Percentiles rank a stretch among this genome's conserved stretches.
These are phyloP conservation scores for Aquilaria sinensis DNA, from an alignment of 345 rosid genomes.

Conservation along the genomic window DNA sequence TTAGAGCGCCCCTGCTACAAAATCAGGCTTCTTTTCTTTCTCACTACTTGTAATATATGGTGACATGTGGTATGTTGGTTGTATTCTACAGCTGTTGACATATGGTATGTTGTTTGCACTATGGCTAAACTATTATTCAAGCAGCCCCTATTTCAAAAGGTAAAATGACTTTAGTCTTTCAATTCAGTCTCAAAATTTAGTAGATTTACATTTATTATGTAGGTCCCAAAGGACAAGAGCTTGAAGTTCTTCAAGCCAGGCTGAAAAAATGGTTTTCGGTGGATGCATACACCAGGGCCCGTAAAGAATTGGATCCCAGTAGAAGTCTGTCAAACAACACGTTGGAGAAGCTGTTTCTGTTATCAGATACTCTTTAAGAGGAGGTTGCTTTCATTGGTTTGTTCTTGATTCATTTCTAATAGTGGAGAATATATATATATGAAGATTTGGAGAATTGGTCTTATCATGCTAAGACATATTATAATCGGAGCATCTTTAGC, in stretches of 20 bases:
- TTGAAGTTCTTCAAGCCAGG: slow-evolving; percentile 71
- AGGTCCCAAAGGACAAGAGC: slow-evolving; percentile 90
- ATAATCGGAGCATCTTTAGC: no score
- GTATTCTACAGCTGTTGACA: no score
- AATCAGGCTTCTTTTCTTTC: no score
- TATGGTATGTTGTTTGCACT: no score
- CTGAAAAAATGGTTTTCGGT: slow-evolving; percentile 63
- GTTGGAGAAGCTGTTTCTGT: slow-evolving; percentile 82
- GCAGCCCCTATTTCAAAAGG: no score
- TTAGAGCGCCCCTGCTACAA: no score
- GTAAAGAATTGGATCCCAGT: slow-evolving; percentile 80
- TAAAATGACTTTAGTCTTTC: no score
- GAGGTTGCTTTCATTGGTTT: slow-evolving; percentile 12
- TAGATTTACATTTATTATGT: slow-evolving; percentile 2
- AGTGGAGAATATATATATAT: no score
- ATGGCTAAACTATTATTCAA: no score
- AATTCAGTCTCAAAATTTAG: no score
- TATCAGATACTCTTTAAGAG: slow-evolving; percentile 35
- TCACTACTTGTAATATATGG: no score
- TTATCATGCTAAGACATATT: background rate
- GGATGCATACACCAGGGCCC: slow-evolving; percentile 60
- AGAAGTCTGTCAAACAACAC: slow-evolving; percentile 74
- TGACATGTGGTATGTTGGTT: no score
- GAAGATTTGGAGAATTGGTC: background rate
- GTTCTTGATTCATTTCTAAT: slow-evolving; percentile 15